These are phyloP conservation scores for Galeopsis tetrahit DNA, from an alignment of 257 asterid species.

Conservation along the genomic window DNA sequence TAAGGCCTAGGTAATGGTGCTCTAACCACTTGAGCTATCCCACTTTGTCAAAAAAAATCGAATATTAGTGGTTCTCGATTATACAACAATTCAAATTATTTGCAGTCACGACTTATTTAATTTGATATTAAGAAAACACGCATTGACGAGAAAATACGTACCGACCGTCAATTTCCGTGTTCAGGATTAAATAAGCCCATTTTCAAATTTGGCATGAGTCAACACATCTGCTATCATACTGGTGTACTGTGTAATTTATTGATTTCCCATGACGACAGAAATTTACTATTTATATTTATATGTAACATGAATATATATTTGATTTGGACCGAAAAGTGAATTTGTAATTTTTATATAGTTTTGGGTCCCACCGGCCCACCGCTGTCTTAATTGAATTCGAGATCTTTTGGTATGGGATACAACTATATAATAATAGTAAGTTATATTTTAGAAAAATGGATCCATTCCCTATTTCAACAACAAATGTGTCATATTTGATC, in stretches of 20 bases:
- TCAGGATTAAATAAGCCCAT: not conserved
- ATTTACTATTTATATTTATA: too few relatives aligned
- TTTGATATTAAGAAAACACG: not conserved
- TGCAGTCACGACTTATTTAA: not conserved
- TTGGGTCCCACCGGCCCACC: not conserved
- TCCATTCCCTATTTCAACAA: not conserved
- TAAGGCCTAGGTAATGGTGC: too few relatives aligned
- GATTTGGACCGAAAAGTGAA: not conserved
- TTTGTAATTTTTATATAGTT: not conserved
- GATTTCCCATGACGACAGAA: not conserved
- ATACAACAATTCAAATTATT: not conserved
- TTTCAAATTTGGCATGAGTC: not conserved
- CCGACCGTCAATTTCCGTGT: not conserved
- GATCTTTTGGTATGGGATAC: not conserved
- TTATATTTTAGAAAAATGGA: not conserved
- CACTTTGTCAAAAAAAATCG: too few relatives aligned
- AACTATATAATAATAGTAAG: not conserved
- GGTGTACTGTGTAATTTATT: too few relatives aligned
- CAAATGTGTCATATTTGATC: conserved; percentile 5
- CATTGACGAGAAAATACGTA: not conserved
- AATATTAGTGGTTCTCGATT: not conserved
- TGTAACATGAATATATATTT: too few relatives aligned
- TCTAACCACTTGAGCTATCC: too few relatives aligned
- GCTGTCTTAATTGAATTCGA: conserved; percentile 1
- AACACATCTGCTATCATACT: not conserved